Conservation (phyloP, 1,139 yeast genomes). For the Nakaseomyces glabratus region DNA sequence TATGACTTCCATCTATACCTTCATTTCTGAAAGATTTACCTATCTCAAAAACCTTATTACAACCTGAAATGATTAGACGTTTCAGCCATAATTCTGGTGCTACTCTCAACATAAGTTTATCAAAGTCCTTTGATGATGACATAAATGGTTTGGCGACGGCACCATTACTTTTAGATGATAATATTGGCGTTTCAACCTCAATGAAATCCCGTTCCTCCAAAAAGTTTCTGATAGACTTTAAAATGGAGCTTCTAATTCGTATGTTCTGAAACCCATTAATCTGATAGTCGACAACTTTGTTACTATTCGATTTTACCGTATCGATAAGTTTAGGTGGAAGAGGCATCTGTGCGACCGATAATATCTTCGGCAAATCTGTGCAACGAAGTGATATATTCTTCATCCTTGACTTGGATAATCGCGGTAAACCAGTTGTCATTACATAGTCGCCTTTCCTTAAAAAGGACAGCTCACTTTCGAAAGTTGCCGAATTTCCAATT, state of each 20-base stretch:
- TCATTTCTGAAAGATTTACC: constrained; percentile 85
- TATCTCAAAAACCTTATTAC: constrained; percentile 78
- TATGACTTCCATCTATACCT: constrained; percentile 93
- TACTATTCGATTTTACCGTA: constrained; percentile 48
- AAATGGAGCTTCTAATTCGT: constrained; percentile 44
- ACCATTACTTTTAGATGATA: constrained; percentile 67
- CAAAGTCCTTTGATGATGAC: constrained; percentile 40
- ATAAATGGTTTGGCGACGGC: constrained; percentile 82
- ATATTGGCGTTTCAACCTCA: constrained; percentile 83
- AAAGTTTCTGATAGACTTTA: constrained; percentile 48
- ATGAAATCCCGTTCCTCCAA: constrained; percentile 50
- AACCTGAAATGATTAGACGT: constrained; percentile 69
- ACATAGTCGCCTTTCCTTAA: constrained; percentile 67
- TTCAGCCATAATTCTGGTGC: constrained; percentile 96
- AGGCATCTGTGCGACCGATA: constrained; percentile 64
- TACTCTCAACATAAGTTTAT: constrained; percentile 56
- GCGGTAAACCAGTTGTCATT: constrained; percentile 57
- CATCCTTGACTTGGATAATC: constrained; percentile 69
- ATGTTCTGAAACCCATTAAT: constrained; percentile 48
- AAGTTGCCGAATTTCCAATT: constrained; percentile 31
- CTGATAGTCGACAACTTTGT: constrained; percentile 67
- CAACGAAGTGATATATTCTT: constrained; percentile 52
- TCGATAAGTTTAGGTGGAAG: constrained; percentile 57
- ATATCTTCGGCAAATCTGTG: constrained; percentile 39
- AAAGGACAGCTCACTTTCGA: constrained; percentile 37